Base-by-base conservation (phyloP, 257 asterid genomes). In the Przewalskia tangutica region DNA sequence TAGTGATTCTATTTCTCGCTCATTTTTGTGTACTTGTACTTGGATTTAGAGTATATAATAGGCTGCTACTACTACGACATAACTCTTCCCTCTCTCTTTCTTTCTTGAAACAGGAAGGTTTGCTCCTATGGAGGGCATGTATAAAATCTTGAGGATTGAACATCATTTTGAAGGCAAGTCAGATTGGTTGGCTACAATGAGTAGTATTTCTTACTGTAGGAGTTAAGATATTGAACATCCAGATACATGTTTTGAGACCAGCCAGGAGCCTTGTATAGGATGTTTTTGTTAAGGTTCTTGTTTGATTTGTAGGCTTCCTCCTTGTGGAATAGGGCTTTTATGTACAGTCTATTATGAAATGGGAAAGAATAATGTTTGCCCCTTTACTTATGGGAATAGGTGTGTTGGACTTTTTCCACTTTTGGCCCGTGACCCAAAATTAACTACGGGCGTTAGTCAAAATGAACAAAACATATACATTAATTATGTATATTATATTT, bases 151-250 rank as follows among this genome's bases (percentile, higher is more conserved):
- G 75, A 80, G 77, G 77, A 62, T 20, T 62, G 79, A 63, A 71
- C 79, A 55, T 64, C 38, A 53, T 68, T 55, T 75, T 70, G 77
- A 82, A 62, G 89, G 90, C 90, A 91, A 88, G 88, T 86, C 89
- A 87, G 46, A 50, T 88, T 82, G 90, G 89, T 73, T 73, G 44
- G 42, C 90, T 87, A 87, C 82, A 82, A 87, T 85, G 79, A 48
- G 20, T 82, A 81, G 59, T 23, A 46, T 46, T 71, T 20, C 12
- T 46, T 44, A 20, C 68, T 62, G 40, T 18, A 62, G 75, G 56
- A 60, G 71, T 77, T 75, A 68, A 40, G 79, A 73, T 73, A 48
- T 7, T 73, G 79, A 48, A 73, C 42, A 23, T 73, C 11, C 1
- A 10, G 58, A 18, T 46, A 44, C 78, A 23, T 48, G 16, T 70